Conservation (phyloP, 2,329 filamentous ascomycete species). For the Sarocladium oryzae region DNA sequence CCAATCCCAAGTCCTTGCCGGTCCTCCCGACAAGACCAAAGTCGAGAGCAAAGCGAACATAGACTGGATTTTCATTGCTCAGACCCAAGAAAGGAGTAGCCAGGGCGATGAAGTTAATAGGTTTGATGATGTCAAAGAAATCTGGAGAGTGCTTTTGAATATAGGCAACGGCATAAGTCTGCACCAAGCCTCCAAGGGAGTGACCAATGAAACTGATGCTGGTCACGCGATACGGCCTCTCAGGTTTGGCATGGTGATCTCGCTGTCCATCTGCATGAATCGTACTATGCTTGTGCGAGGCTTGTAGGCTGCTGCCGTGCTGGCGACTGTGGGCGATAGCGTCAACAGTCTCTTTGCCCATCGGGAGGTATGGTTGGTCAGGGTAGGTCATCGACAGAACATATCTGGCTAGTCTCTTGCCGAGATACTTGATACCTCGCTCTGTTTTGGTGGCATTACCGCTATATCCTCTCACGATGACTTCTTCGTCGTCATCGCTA, state of each 20-base stretch:
- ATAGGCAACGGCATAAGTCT: conserved; percentile 92
- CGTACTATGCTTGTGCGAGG: conserved; percentile 55
- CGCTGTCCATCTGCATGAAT: conserved; percentile 50
- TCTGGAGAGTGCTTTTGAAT: conserved; percentile 91
- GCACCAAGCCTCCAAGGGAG: conserved; percentile 81
- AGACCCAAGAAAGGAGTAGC: conserved; percentile 84
- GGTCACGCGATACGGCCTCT: conserved; percentile 72
- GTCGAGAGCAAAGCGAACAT: conserved; percentile 94
- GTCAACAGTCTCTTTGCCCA: conserved; percentile 42
- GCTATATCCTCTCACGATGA: conserved; percentile 83
- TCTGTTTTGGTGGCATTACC: conserved; percentile 90
- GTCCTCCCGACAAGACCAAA: conserved; percentile 95
- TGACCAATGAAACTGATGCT: conserved; percentile 95
- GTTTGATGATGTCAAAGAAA: conserved; percentile 81
- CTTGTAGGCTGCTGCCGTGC: conserved; percentile 33
- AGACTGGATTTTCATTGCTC: conserved; percentile 95
- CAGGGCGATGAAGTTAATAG: conserved; percentile 84
- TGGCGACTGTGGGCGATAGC: conserved; percentile 20
- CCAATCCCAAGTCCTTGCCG: conserved; percentile 88
- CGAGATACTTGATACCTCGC: conserved; percentile 92
- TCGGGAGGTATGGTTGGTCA: conserved; percentile 80
- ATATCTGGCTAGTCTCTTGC: conserved; percentile 88
- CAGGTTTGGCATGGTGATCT: conserved; percentile 38
- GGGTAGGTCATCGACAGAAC: conserved; percentile 87
- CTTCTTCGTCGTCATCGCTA: conserved; percentile 72